Evolutionary conservation across 305 asterid species (phyloP).

Genomic region (Withania somnifera): DNA sequence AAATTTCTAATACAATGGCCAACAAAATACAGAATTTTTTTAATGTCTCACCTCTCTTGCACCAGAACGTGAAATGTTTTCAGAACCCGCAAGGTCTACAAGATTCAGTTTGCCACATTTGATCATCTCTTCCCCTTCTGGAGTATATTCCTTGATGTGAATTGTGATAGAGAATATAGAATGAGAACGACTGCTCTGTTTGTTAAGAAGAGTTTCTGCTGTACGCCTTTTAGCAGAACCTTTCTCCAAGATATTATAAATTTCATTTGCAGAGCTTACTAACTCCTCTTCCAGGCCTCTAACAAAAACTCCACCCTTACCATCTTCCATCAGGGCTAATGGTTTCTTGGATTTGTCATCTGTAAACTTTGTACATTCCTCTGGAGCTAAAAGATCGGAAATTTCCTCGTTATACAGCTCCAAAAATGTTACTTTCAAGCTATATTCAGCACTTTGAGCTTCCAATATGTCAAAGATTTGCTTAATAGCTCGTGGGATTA

Average conservation of each 20-base stretch:
- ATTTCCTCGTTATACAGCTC: slow-evolving; percentile 97
- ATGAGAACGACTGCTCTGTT: slow-evolving; percentile 99
- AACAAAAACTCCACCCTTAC: slow-evolving; percentile 94
- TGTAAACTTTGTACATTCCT: slow-evolving; percentile 55
- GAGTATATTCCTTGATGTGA: slow-evolving; percentile 93
- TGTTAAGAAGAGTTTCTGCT: slow-evolving; percentile 97
- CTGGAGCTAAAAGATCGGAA: slow-evolving; percentile 91
- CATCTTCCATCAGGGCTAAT: slow-evolving; percentile 95
- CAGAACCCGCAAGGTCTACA: slow-evolving; percentile 99
- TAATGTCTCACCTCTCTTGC: slow-evolving; percentile 80
- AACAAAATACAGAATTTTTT: slow-evolving; percentile 2
- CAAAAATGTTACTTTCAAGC: slow-evolving; percentile 85
- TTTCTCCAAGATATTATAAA: slow-evolving; percentile 80
- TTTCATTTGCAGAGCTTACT: slow-evolving; percentile 88
- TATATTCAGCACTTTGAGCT: slow-evolving; percentile 89
- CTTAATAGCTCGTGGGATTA: slow-evolving; percentile 93
- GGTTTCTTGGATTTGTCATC: slow-evolving; percentile 96
- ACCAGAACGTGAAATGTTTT: slow-evolving; percentile 96
- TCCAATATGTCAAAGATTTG: slow-evolving; percentile 90
- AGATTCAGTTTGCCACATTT: slow-evolving; percentile 96
- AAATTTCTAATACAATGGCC: neutral
- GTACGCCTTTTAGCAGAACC: slow-evolving; percentile 99
- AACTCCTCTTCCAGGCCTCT: slow-evolving; percentile 99
- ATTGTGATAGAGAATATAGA: slow-evolving; percentile 91
- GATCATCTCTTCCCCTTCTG: slow-evolving; percentile 98